Percentiles rank a stretch among this genome's conserved stretches.
These are phyloP conservation scores for button mushroom (Agaricus bisporus) DNA, from an alignment of 768 basidiomycete species.

Conservation along the genomic window DNA sequence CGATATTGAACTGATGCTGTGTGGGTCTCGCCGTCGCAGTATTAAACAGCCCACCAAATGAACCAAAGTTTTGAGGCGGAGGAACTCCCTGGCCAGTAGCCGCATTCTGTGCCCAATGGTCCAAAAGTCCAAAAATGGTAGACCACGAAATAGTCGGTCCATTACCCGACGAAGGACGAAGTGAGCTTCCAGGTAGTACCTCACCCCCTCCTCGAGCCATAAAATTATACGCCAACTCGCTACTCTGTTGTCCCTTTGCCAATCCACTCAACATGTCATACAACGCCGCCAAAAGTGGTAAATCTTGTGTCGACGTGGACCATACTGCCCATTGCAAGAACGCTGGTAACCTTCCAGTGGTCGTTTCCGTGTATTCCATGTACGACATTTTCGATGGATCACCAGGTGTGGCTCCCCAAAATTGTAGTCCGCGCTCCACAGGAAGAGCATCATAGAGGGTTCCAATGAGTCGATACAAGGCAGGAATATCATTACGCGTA, in stretches of 20 bases:
- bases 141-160: conserved; percentile 72
- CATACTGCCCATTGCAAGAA: conserved; percentile 90
- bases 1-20: conserved; percentile 42
- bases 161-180: conserved; percentile 43
- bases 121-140: conserved; percentile 66
- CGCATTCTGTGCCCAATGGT: conserved; percentile 63
- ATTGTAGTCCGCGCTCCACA: conserved; percentile 73
- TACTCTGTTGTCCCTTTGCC: conserved; percentile 78
- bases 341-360: conserved; percentile 32
- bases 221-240: conserved; percentile 86
- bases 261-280: conserved; percentile 89
- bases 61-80: conserved; percentile 35
- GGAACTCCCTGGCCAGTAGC: conserved; percentile 38
- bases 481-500: conserved; percentile 80
- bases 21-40: conserved; percentile 34
- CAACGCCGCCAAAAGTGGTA: conserved; percentile 68
- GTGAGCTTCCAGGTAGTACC: conserved; percentile 52
- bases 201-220: conserved; percentile 73
- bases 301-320: conserved; percentile 72
- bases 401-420: conserved; percentile 65
- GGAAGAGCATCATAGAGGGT: conserved; percentile 71
- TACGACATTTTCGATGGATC: conserved; percentile 38
- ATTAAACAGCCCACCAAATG: conserved; percentile 26
- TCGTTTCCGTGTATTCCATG: conserved; percentile 55
- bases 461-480: conserved; percentile 79